These are phyloP conservation scores for Huntiella bhutanensis DNA, from an alignment of 2,329 filamentous ascomycete genomes.

Conservation along the genomic window DNA sequence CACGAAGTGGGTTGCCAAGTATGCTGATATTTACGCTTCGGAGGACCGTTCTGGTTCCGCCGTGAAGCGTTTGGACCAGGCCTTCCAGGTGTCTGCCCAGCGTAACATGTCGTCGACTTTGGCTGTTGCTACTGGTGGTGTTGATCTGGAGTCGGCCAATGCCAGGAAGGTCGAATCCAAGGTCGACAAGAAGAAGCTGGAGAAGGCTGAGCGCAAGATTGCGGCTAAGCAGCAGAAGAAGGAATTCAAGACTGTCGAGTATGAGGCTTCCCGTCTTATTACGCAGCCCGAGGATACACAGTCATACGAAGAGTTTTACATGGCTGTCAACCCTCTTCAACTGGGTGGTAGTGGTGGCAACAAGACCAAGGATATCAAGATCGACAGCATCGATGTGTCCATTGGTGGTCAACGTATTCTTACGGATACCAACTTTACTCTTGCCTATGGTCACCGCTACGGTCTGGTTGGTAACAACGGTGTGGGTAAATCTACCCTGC, in stretches of 20 bases:
- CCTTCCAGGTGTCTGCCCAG: slow-evolving; percentile 83
- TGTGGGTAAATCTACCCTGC: slow-evolving; percentile 92
- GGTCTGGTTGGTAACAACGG: slow-evolving; percentile 98
- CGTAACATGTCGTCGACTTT: slow-evolving; percentile 92
- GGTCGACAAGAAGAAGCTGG: slow-evolving; percentile 95
- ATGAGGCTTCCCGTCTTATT: slow-evolving; percentile 81
- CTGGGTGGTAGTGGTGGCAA: slow-evolving; percentile 55
- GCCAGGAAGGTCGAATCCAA: slow-evolving; percentile 88
- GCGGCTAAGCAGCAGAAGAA: slow-evolving; percentile 98
- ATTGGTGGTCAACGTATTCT: slow-evolving; percentile 80
- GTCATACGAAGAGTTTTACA: slow-evolving; percentile 98
- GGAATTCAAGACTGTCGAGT: slow-evolving; percentile 93
- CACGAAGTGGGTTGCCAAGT: slow-evolving; percentile 70
- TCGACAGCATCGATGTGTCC: slow-evolving; percentile 87
- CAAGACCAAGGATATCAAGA: slow-evolving; percentile 98
- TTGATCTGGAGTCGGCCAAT: slow-evolving; percentile 89
- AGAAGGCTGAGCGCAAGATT: slow-evolving; percentile 96
- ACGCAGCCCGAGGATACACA: slow-evolving; percentile 65
- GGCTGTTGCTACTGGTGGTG: slow-evolving; percentile 62
- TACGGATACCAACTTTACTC: slow-evolving; percentile 72
- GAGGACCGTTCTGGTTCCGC: slow-evolving; percentile 55
- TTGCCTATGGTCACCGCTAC: slow-evolving; percentile 85
- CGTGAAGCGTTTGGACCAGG: slow-evolving; percentile 76
- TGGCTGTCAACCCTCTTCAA: slow-evolving; percentile 95
- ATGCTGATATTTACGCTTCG: slow-evolving; percentile 55